Evolutionary conservation across 2,329 filamentous ascomycete genomes (phyloP).

Genomic region (Exophiala dermatitidis): DNA sequence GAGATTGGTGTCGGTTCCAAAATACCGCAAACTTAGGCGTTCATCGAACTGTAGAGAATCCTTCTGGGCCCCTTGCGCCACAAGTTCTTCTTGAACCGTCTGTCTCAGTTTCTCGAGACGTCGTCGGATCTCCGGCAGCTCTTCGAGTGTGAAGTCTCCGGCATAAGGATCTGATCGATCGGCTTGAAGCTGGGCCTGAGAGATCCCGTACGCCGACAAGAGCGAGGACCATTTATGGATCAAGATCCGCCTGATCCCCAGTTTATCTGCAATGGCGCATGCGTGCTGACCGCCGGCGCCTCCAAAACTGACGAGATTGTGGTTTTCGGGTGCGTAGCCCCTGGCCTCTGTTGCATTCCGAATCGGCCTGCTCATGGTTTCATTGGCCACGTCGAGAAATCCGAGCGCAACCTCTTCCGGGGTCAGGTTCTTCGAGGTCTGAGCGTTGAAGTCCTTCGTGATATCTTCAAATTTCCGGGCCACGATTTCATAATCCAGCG

Average conservation of each 20-base stretch:
- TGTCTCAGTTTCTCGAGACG: constrained; percentile 44
- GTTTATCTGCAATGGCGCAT: constrained; percentile 36
- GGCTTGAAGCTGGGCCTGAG: constrained; percentile 29
- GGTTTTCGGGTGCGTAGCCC: constrained; percentile 28
- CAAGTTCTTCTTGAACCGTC: constrained; percentile 61
- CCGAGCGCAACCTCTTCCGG: constrained; percentile 36
- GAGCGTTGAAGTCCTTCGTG: constrained; percentile 39
- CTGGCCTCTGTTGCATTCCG: constrained; percentile 29
- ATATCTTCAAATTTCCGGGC: constrained; percentile 39
- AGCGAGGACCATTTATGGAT: constrained; percentile 40
- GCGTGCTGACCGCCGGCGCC: constrained; percentile 38
- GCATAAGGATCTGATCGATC: no score
- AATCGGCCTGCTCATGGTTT: constrained; percentile 35
- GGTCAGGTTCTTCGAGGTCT: constrained; percentile 32
- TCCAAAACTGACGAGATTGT: constrained; percentile 31
- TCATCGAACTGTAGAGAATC: constrained; percentile 34
- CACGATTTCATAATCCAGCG: constrained; percentile 39
- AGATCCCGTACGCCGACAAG: constrained; percentile 41
- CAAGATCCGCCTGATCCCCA: constrained; percentile 38
- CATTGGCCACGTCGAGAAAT: constrained; percentile 39
- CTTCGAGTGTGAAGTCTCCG: no score
- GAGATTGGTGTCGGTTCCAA: constrained; percentile 45
- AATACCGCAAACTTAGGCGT: constrained; percentile 45
- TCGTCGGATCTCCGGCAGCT: constrained; percentile 21
- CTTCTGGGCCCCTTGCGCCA: constrained; percentile 39